Percentiles rank a stretch among this genome's conserved stretches.
Conservation (phyloP, 78 protist species). For the Dictyostelium firmibasis region DNA sequence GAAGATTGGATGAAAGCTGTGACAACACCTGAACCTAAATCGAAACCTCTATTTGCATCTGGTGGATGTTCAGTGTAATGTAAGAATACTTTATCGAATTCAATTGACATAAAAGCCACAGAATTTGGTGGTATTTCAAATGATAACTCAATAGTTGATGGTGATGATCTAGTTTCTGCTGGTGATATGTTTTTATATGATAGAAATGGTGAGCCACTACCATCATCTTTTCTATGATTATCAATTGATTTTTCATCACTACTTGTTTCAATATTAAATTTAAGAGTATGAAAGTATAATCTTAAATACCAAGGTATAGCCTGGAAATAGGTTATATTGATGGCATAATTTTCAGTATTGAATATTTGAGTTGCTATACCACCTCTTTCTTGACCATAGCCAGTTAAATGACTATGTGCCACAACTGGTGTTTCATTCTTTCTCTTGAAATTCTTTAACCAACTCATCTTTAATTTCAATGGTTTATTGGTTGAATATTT, state of each 20-base stretch:
- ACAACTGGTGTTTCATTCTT: conserved; percentile 6
- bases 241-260: not conserved
- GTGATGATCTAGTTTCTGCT: conserved; percentile 72
- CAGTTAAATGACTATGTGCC: conserved; percentile 76
- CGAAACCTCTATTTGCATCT: conserved; percentile 93
- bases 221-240: too few species aligned
- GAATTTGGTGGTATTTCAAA: conserved; percentile 71
- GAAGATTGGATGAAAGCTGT: not conserved
- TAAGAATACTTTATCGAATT: conserved; percentile 82
- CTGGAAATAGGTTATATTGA: conserved; percentile 70
- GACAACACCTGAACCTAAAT: conserved; percentile 80
- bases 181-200: conserved; percentile 29
- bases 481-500: conserved; percentile 17
- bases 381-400: conserved; percentile 81
- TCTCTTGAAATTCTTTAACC: conserved; percentile 1
- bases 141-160: conserved; percentile 70
- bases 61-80: conserved; percentile 87
- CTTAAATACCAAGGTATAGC: conserved; percentile 80
- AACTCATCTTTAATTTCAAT: conserved; percentile 4
- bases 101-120: conserved; percentile 65
- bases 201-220: not conserved
- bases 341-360: conserved; percentile 25
- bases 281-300: conserved; percentile 79
- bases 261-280: not conserved
- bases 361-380: conserved; percentile 75